phyloP scores from a whole-genome alignment of 331 rosid genomes.

The Malus hybrid region DNA sequence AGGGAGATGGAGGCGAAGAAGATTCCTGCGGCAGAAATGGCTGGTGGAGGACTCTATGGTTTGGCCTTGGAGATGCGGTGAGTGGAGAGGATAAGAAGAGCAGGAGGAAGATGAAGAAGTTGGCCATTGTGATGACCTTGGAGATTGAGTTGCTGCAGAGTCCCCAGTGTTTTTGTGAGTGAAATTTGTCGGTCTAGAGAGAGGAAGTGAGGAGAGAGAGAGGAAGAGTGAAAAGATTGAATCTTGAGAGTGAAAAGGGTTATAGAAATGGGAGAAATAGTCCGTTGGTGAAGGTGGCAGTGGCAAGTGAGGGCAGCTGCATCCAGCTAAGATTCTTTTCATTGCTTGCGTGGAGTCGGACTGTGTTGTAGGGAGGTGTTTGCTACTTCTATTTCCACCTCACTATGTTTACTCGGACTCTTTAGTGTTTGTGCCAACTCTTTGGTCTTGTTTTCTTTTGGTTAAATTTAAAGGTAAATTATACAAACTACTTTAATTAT shows the following conservation, averaged over 20 bases:
- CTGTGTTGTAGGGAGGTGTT: neutral
- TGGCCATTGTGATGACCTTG: conserved; percentile 34
- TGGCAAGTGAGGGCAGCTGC: conserved; percentile 22
- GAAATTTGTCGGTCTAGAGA: neutral
- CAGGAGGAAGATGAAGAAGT: conserved; percentile 16
- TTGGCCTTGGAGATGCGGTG: neutral
- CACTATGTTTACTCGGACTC: too few relatives aligned
- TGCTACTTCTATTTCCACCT: neutral
- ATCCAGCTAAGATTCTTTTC: conserved; percentile 65
- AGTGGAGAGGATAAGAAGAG: conserved; percentile 7
- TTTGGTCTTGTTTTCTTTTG: neutral
- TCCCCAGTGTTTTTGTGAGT: conserved; percentile 9
- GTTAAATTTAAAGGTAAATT: neutral
- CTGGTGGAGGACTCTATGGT: conserved; percentile 63
- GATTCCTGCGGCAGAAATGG: conserved; percentile 37
- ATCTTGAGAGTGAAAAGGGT: conserved; percentile 2
- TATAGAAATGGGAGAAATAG: neutral
- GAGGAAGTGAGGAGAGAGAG: neutral
- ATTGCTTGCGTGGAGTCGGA: neutral
- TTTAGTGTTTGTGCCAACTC: too few relatives aligned
- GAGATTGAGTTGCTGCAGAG: neutral
- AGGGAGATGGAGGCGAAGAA: neutral
- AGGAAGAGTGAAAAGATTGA: conserved; percentile 22
- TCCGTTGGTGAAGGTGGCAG: neutral
- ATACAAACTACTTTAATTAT: too few relatives aligned